These are phyloP conservation scores for Linnemannia zychae DNA, from an alignment of 192 early-diverging fungal genomes.

Conservation along the genomic window DNA sequence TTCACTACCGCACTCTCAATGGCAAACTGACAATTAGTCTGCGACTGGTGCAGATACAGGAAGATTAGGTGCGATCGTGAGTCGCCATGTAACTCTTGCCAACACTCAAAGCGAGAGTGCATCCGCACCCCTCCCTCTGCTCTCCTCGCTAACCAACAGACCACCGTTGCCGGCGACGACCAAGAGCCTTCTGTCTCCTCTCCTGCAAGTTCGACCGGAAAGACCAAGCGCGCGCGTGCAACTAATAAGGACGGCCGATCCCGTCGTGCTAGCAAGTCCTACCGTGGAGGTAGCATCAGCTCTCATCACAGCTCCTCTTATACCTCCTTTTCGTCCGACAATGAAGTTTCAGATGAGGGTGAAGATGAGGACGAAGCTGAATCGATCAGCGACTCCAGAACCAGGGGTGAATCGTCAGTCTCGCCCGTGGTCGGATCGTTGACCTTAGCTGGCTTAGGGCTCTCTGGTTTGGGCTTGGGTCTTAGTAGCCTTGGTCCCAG, in stretches of 20 bases:
- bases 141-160: conserved; percentile 29
- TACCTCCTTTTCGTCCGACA: conserved; percentile 23
- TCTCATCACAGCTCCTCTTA: conserved; percentile 40
- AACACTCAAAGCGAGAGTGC: conserved; percentile 56
- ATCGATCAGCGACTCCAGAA: neutral
- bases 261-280: conserved; percentile 30
- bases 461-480: conserved; percentile 8
- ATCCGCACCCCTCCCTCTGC: conserved; percentile 45
- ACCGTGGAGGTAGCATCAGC: conserved; percentile 37
- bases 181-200: neutral
- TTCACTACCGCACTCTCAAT: neutral
- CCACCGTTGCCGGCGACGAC: neutral
- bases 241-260: conserved; percentile 23
- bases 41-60: conserved; percentile 55
- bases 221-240: conserved; percentile 26
- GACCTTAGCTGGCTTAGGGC: conserved; percentile 27
- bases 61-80: conserved; percentile 53
- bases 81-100: conserved; percentile 51
- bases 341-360: neutral
- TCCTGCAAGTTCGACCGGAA: neutral
- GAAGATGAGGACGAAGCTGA: conserved; percentile 4
- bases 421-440: conserved; percentile 30
- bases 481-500: neutral
- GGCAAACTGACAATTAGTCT: conserved; percentile 12
- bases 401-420: neutral